These are phyloP conservation scores for Didymella exigua DNA, from an alignment of 2,329 filamentous ascomycete species.

Conservation along the genomic window DNA sequence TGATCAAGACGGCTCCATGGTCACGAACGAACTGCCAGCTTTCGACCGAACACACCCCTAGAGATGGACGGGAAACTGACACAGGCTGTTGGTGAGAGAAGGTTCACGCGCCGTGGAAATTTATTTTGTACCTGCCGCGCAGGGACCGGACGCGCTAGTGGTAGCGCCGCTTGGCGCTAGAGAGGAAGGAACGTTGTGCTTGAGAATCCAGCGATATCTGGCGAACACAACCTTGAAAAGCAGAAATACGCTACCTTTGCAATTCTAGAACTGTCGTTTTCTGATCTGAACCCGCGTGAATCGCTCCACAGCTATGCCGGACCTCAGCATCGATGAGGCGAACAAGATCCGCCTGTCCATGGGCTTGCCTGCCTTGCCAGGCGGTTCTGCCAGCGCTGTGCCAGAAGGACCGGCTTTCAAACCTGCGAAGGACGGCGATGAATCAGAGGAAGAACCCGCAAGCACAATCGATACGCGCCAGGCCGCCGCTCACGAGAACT, in stretches of 20 bases:
- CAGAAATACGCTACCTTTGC: too few relatives aligned
- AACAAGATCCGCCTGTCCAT: conserved; percentile 89
- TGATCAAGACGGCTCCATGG: conserved; percentile 72
- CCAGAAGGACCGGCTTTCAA: conserved; percentile 64
- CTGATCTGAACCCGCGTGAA: not conserved
- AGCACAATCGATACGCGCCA: conserved; percentile 85
- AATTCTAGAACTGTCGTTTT: not conserved
- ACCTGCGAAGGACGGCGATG: conserved; percentile 53
- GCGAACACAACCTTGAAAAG: not conserved
- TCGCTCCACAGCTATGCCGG: conserved; percentile 29
- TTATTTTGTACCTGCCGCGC: conserved; percentile 37
- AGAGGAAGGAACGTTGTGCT: not conserved
- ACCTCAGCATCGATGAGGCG: conserved; percentile 76
- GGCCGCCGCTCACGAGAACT: conserved; percentile 76
- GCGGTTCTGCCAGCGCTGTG: conserved; percentile 67
- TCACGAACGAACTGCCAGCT: conserved; percentile 82
- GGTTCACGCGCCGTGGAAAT: conserved; percentile 34
- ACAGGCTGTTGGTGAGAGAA: conserved; percentile 72
- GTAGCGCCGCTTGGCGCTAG: conserved; percentile 28
- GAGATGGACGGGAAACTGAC: conserved; percentile 73
- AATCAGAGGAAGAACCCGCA: conserved; percentile 69
- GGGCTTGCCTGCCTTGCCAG: conserved; percentile 87
- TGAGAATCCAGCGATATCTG: not conserved
- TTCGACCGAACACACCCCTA: conserved; percentile 71
- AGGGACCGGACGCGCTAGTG: conserved; percentile 19